Percentiles rank a stretch among this genome's conserved stretches.
Evolutionary conservation across 2,329 filamentous ascomycete species (phyloP).

Genomic region (Scortechinia acanthostroma): DNA sequence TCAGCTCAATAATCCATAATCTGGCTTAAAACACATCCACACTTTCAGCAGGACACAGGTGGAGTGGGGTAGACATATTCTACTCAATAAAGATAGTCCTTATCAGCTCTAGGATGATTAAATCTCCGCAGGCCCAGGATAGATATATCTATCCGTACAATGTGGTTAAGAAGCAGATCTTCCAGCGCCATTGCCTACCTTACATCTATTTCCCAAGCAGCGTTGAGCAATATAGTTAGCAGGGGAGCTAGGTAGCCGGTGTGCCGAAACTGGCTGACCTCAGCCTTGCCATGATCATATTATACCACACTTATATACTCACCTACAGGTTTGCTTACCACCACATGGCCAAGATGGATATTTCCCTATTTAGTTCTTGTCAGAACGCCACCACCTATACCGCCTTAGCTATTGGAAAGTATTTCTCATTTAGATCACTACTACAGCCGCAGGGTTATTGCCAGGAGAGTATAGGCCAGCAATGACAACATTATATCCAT

Average conservation of each 20-base stretch:
- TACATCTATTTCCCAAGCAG: background rate
- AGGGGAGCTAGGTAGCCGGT: too few species aligned
- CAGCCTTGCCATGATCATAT: conserved; percentile 12
- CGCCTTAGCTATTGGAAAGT: too few species aligned
- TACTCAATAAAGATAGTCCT: too few species aligned
- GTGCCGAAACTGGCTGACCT: too few species aligned
- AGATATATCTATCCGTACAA: conserved; percentile 4
- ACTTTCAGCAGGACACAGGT: too few species aligned
- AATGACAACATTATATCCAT: conserved; percentile 15
- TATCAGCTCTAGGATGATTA: too few species aligned
- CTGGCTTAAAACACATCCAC: too few species aligned
- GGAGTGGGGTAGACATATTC: too few species aligned
- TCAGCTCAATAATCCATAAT: conserved; percentile 4
- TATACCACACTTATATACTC: conserved; percentile 10
- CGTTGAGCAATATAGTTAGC: too few species aligned
- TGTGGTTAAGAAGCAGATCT: conserved; percentile 1
- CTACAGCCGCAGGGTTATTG: conserved; percentile 9
- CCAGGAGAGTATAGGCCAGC: conserved; percentile 11
- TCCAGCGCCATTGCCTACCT: conserved; percentile 1
- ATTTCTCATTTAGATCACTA: too few species aligned
- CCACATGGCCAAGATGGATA: conserved; percentile 15
- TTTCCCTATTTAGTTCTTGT: conserved; percentile 8
- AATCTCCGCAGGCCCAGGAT: background rate
- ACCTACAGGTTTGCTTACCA: conserved; percentile 11
- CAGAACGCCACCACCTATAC: conserved; percentile 8